Evolutionary conservation across 2,329 filamentous ascomycete species (phyloP).

Genomic region (Plectosphaerella sp.): DNA sequence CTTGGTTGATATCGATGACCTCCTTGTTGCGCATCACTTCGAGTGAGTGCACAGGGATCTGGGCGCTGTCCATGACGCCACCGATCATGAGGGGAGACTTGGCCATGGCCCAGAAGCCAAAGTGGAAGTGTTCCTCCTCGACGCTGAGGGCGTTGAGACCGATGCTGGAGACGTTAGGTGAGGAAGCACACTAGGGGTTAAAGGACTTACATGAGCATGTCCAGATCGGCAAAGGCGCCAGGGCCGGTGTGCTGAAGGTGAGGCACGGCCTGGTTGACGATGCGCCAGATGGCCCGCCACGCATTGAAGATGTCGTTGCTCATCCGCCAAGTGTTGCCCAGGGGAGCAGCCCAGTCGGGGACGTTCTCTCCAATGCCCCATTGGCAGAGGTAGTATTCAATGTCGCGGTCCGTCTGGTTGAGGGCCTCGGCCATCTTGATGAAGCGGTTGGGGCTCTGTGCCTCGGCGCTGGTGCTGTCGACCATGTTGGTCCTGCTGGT

Average conservation of each 20-base stretch:
- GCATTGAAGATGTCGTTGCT: conserved; percentile 49
- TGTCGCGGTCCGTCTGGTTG: conserved; percentile 29
- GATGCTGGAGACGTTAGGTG: conserved; percentile 23
- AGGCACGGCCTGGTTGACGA: conserved; percentile 46
- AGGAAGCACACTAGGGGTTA: not conserved
- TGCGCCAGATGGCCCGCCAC: conserved; percentile 47
- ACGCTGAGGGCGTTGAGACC: conserved; percentile 39
- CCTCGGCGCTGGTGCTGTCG: conserved; percentile 30
- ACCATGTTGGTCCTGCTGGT: conserved; percentile 36
- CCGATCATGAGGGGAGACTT: conserved; percentile 48
- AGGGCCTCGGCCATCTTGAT: conserved; percentile 40
- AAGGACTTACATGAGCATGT: conserved; percentile 41
- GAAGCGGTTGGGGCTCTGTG: conserved; percentile 35
- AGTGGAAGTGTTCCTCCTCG: conserved; percentile 47
- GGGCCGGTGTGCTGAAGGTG: conserved; percentile 36
- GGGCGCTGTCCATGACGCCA: conserved; percentile 29
- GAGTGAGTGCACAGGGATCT: conserved; percentile 34
- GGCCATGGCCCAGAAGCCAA: conserved; percentile 46
- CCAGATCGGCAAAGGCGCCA: conserved; percentile 46
- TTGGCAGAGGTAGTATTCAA: conserved; percentile 47
- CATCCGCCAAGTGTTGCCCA: conserved; percentile 46
- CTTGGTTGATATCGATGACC: conserved; percentile 55
- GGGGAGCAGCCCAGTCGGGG: conserved; percentile 38
- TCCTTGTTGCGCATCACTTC: conserved; percentile 44
- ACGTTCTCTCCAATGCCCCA: conserved; percentile 47